phyloP scores from a whole-genome alignment of 495 filamentous ascomycete genomes.

The Gamarada debralockiae region DNA sequence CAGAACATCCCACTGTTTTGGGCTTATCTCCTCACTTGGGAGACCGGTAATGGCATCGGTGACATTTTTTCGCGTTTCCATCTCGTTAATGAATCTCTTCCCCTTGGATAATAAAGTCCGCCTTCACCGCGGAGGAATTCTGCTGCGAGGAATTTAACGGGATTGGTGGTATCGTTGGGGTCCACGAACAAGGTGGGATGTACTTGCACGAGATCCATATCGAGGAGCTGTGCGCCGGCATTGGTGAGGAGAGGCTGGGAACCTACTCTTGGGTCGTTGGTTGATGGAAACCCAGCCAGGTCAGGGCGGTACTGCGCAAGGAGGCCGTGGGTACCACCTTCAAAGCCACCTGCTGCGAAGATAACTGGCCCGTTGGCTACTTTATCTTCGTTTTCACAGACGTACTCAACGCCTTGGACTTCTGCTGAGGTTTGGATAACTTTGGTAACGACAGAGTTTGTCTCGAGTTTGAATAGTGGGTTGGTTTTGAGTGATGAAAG shows the following conservation, averaged over 20 bases:
- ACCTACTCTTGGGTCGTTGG: constrained; percentile 51
- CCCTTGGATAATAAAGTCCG: constrained; percentile 46
- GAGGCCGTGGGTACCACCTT: constrained; percentile 47
- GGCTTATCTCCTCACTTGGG: constrained; percentile 18
- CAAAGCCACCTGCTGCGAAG: constrained; percentile 56
- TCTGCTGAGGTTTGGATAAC: constrained; percentile 28
- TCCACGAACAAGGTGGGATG: constrained; percentile 74
- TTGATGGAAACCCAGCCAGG: constrained; percentile 52
- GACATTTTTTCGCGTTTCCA: constrained; percentile 49
- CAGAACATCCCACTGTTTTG: constrained; percentile 49
- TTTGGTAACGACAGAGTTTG: constrained; percentile 39
- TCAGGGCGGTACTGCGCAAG: constrained; percentile 52
- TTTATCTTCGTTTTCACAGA: constrained; percentile 21
- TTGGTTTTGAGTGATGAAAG: constrained; percentile 38
- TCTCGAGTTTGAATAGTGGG: constrained; percentile 41
- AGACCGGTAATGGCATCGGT: constrained; percentile 42
- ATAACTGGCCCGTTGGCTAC: constrained; percentile 46
- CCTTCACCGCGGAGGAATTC: constrained; percentile 57
- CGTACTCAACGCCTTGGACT: constrained; percentile 25
- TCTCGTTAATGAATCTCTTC: constrained; percentile 52
- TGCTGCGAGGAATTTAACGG: constrained; percentile 56
- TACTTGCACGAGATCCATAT: constrained; percentile 56
- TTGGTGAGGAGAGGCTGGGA: constrained; percentile 41
- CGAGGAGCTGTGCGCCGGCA: constrained; percentile 46
- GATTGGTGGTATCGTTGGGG: constrained; percentile 37